These are phyloP conservation scores for Didymella glomerata DNA, from an alignment of 2,329 filamentous ascomycete genomes.

Conservation along the genomic window DNA sequence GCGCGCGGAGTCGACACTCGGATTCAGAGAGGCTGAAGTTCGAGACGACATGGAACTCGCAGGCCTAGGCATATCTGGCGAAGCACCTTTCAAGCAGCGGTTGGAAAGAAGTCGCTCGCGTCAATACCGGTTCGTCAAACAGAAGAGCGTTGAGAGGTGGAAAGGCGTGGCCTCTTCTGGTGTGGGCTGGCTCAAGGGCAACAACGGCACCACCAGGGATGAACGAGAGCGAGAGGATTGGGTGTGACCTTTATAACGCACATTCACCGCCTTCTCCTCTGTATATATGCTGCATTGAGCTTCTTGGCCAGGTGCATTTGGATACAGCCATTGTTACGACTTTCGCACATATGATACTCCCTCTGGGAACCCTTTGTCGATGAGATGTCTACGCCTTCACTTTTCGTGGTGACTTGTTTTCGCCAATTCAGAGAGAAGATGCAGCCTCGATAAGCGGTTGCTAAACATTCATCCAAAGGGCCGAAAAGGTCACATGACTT, in stretches of 20 bases:
- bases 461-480: neutral
- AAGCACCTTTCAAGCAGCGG: slow-evolving; percentile 42
- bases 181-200: slow-evolving; percentile 49
- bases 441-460: neutral
- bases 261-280: neutral
- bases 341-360: neutral
- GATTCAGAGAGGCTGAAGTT: slow-evolving; percentile 51
- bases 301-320: neutral
- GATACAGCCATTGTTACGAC: neutral
- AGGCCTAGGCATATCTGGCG: slow-evolving; percentile 33
- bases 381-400: neutral
- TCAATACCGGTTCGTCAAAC: slow-evolving; percentile 46
- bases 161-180: slow-evolving; percentile 45
- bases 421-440: neutral
- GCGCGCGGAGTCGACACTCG: slow-evolving; percentile 38
- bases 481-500: slow-evolving; percentile 6
- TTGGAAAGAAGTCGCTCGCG: slow-evolving; percentile 44
- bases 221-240: slow-evolving; percentile 40
- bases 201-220: slow-evolving; percentile 34
- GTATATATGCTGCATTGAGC: neutral
- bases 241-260: slow-evolving; percentile 29
- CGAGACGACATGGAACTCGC: slow-evolving; percentile 49
- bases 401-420: neutral
- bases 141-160: slow-evolving; percentile 47
- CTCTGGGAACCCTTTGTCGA: neutral